Percentiles rank a stretch among this genome's conserved stretches.
Evolutionary conservation across 2,329 filamentous ascomycete genomes (phyloP).

Genomic region (Fulvia fulva): DNA sequence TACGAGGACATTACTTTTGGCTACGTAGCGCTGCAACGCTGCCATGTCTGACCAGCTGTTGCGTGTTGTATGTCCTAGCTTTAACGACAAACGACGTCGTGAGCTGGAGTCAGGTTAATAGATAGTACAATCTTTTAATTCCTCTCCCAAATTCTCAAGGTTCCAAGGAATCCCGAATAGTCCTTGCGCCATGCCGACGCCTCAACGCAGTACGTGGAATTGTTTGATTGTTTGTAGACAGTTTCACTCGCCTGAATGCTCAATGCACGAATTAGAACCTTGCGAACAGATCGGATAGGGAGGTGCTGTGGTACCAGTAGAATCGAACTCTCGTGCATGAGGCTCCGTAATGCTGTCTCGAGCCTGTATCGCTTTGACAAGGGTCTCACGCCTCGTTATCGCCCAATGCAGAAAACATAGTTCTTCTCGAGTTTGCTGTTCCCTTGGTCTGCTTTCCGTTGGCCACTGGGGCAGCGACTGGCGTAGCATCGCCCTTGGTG

Average conservation of each 20-base stretch:
- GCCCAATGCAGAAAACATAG: neutral
- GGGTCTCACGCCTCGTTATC: neutral
- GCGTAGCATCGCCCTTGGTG: constrained; percentile 19
- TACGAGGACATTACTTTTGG: neutral
- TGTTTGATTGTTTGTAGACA: neutral
- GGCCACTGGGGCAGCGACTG: neutral
- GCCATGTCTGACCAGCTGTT: neutral
- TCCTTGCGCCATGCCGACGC: neutral
- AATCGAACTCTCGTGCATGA: neutral
- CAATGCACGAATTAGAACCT: neutral
- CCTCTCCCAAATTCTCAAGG: neutral
- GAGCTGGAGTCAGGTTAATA: neutral
- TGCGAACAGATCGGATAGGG: neutral
- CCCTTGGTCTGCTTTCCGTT: constrained; percentile 12
- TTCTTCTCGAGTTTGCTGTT: constrained; percentile 2
- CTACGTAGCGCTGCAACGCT: neutral
- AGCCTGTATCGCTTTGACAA: neutral
- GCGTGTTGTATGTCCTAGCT: neutral
- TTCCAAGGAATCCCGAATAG: neutral
- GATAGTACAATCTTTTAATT: neutral
- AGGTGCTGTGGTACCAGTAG: constrained; percentile 2
- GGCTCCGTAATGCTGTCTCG: neutral
- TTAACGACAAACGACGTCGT: neutral
- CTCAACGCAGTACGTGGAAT: neutral
- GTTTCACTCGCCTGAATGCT: neutral